A percentile compares a stretch with the other conserved stretches of the same genome.
These are phyloP conservation scores for Kockiozyma suomiensis DNA, from an alignment of 805 yeast genomes.

Conservation along the genomic window DNA sequence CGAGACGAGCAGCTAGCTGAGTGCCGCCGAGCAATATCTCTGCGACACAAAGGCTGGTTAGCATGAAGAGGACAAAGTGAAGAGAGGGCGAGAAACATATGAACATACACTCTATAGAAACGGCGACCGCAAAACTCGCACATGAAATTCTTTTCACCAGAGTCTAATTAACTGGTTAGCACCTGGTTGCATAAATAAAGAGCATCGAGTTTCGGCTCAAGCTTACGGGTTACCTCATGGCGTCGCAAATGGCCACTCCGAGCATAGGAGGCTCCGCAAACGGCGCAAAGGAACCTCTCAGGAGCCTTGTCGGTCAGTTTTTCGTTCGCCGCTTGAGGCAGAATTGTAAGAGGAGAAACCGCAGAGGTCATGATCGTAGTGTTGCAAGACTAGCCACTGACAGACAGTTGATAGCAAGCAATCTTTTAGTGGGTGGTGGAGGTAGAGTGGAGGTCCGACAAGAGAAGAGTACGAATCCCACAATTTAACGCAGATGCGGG, in stretches of 20 bases:
- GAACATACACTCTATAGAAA: slow-evolving; percentile 10
- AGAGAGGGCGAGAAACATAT: too few species aligned
- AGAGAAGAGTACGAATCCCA: too few species aligned
- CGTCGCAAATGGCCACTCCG: slow-evolving; percentile 14
- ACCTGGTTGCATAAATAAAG: background rate
- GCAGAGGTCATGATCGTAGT: too few species aligned
- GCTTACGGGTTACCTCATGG: slow-evolving; percentile 15
- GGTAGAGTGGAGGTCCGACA: too few species aligned
- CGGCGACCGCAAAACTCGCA: slow-evolving; percentile 17
- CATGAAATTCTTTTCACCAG: slow-evolving; percentile 13
- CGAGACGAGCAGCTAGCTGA: slow-evolving; percentile 10
- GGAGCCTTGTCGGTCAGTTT: background rate
- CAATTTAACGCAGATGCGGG: too few species aligned
- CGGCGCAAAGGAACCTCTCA: slow-evolving; percentile 8
- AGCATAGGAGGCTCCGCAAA: slow-evolving; percentile 15
- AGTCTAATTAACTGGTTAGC: slow-evolving; percentile 1
- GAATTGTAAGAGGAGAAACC: too few species aligned
- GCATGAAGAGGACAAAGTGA: background rate
- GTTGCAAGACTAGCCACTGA: too few species aligned
- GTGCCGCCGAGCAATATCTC: slow-evolving; percentile 20
- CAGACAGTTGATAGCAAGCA: too few species aligned
- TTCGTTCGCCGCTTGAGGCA: too few species aligned
- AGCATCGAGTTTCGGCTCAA: background rate
- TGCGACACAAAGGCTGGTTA: background rate
- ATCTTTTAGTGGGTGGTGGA: too few species aligned